Evolutionary conservation across 148 eudicot genomes (phyloP).

Genomic region (Suaeda aralocaspica): DNA sequence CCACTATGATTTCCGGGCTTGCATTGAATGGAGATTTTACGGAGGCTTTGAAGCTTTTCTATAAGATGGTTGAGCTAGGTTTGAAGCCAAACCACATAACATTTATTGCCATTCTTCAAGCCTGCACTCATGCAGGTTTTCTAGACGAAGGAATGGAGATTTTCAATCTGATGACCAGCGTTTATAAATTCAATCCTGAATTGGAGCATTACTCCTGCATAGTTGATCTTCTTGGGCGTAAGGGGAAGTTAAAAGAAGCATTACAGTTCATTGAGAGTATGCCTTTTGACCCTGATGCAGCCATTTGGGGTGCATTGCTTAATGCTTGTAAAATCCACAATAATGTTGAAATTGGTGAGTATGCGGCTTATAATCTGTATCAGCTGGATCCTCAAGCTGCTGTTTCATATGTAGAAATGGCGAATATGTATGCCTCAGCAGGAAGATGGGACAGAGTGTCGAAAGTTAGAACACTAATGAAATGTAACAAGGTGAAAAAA

Average conservation of each 20-base stretch:
- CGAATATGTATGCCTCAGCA: conserved; percentile 59
- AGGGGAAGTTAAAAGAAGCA: conserved; percentile 56
- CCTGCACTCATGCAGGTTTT: conserved; percentile 63
- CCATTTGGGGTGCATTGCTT: conserved; percentile 67
- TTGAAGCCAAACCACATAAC: conserved; percentile 56
- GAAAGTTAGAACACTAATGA: conserved; percentile 48
- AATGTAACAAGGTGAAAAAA: conserved; percentile 47
- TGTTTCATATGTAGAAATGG: conserved; percentile 67
- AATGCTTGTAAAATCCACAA: conserved; percentile 54
- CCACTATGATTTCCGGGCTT: conserved; percentile 51
- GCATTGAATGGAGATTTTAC: conserved; percentile 53
- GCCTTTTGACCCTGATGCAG: conserved; percentile 51
- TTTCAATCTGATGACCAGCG: conserved; percentile 48
- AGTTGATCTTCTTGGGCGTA: conserved; percentile 70
- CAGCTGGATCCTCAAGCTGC: conserved; percentile 44
- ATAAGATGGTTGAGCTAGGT: conserved; percentile 36
- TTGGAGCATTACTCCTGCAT: conserved; percentile 63
- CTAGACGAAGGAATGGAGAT: conserved; percentile 54
- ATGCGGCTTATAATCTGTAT: conserved; percentile 40
- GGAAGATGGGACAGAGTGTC: conserved; percentile 57
- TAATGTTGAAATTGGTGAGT: conserved; percentile 46
- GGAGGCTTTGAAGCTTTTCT: conserved; percentile 46
- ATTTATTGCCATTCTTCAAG: conserved; percentile 63
- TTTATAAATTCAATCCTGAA: conserved; percentile 36
- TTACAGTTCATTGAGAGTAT: conserved; percentile 41